Base-by-base conservation (phyloP, 495 filamentous ascomycete species). In the Aspergillus sclerotiicarbonarius region DNA sequence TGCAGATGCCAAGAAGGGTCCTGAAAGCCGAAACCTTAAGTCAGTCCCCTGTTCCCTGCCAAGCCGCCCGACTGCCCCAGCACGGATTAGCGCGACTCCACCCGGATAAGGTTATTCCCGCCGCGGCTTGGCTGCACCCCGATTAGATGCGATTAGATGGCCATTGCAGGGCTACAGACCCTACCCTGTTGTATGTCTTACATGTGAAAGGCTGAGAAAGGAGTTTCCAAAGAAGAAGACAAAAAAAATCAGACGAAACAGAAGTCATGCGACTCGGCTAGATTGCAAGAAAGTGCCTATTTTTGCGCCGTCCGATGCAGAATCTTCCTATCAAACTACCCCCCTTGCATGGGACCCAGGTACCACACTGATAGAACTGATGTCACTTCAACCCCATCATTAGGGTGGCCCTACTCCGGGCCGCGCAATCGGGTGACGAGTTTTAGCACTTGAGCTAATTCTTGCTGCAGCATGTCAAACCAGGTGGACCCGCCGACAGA, bases 71-170 rank as follows among this genome's bases (percentile, higher is more conserved):
- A 9, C 18, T 18, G 13, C 4, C 37, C 9, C 6, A 50, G 15
- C 47, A 15, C 25, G 16, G 13, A 50, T 50, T 31, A 32, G 47
- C n/a, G 8, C 13, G 47, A 10, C 10, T 16, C 37, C 37, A 41
- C 13, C 25, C 47, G 47, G 47, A 32, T 50, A 50, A 50, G 47
- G 13, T 50, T 50, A 50, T 50, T 50, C 10, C 47, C 47, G 47
- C 47, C 12, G 47, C 47, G 31, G 16, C 29, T 12, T 25, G 18
- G 10, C 16, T 6, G 10, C n/a, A n/a, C 8, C 44, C 18, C 16
- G 9, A 7, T 6, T 4, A 8, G 29, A 49, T 49, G 1, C 7
- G 46, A 29, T n/a, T 25, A 30, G 21, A 29, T 25, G 5, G 21
- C 7, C 6, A 8, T 21, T 2, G 9, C 18, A 41, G 37, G 37